Base-by-base conservation (phyloP, 306 rosid species). In the Trifolium fragiferum region DNA sequence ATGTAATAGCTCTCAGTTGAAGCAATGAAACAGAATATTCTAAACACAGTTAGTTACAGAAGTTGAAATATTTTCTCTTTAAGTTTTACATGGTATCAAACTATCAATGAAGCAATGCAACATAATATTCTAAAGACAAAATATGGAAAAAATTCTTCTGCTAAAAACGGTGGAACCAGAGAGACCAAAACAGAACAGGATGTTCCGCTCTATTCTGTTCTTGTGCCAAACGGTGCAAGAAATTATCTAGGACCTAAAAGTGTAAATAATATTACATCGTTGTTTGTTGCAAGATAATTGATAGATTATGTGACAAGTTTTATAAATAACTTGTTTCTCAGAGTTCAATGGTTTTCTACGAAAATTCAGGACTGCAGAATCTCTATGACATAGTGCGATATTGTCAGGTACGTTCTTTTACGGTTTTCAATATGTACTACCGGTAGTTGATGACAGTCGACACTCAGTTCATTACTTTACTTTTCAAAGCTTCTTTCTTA, bases 291-390 rank as follows among this genome's bases (percentile, higher is more conserved):
- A 65, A 80, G 50, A 46, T 65, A 60, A 50, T 68, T 80, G 25
- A 55, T 75, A 41, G 46, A 71, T 21, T 66, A 33, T 76, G 43
- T 66, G 73, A 81, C 25, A 40, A 50, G 12, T 64, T 54, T 74
- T 68, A 12, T 77, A 25, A 66, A 13, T 80, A 46, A 70, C 46
- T 44, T 65, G 82, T 58, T 88, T 78, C 74, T 71, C 96, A 93
- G 98, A 93, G 98, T 74, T 89, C 97, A 32, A 93, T 93, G 98
- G 96, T 93, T 80, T 93, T 93, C 92, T 91, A 86, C 73, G 98
- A 93, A 85, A 89, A 88, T 75, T 82, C 97, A 3, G 97, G 98
- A 71, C 70, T 93, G 82, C 96, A 84, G 86, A 93, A 93, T 82
- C 92, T 93, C 82, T 93, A 91, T 83, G 98, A 87, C 76, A 91